Conservation (phyloP, 2,329 filamentous ascomycete species). For the Herpotrichia juniperi region DNA sequence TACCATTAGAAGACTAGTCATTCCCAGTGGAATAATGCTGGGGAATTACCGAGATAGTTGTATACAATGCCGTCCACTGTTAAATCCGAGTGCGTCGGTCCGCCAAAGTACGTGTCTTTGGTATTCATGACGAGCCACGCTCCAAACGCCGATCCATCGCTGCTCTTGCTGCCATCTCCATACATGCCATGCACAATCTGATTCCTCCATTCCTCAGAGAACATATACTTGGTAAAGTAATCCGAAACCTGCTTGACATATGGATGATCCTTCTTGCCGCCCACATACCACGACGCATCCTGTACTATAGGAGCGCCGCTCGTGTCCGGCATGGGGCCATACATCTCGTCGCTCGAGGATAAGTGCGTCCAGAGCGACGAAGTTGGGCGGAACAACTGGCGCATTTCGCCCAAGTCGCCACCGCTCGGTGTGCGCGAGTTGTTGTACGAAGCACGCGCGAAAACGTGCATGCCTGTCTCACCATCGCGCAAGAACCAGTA, state of each 20-base stretch:
- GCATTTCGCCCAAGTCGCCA: slow-evolving; percentile 65
- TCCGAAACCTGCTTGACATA: slow-evolving; percentile 64
- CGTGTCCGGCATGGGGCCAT: slow-evolving; percentile 56
- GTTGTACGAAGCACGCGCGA: slow-evolving; percentile 65
- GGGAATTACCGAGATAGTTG: too few species aligned
- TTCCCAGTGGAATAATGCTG: too few species aligned
- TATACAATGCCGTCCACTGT: slow-evolving; percentile 70
- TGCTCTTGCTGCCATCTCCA: slow-evolving; percentile 57
- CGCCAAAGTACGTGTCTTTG: slow-evolving; percentile 67
- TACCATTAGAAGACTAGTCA: too few species aligned
- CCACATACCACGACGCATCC: slow-evolving; percentile 68
- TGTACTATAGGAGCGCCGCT: slow-evolving; percentile 51
- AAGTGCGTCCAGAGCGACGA: slow-evolving; percentile 67
- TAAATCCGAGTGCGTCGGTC: slow-evolving; percentile 67
- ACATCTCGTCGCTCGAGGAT: slow-evolving; percentile 61
- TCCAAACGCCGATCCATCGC: slow-evolving; percentile 61
- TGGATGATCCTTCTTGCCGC: slow-evolving; percentile 59
- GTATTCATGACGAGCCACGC: slow-evolving; percentile 71
- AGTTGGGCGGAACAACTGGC: slow-evolving; percentile 66
- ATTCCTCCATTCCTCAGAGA: slow-evolving; percentile 63
- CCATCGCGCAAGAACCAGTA: slow-evolving; percentile 69
- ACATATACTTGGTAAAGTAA: slow-evolving; percentile 72
- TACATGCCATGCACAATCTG: slow-evolving; percentile 64
- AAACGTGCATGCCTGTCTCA: slow-evolving; percentile 68
- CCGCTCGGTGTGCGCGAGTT: slow-evolving; percentile 63